Evolutionary conservation across 805 yeast genomes (phyloP).

Genomic region (Cyberlindnera japonica): DNA sequence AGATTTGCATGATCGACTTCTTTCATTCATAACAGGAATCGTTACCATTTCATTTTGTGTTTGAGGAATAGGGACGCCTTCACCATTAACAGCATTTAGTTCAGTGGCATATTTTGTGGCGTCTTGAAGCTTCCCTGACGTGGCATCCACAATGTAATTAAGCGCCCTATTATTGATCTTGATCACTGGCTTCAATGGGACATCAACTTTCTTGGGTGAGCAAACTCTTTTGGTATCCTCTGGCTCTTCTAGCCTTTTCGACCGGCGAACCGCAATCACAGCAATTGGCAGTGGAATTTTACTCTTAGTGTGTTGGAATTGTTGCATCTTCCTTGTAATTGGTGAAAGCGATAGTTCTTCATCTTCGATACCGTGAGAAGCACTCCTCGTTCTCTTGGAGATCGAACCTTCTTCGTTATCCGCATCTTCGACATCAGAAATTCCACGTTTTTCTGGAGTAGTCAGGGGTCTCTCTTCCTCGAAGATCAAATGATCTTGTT

Average conservation of each 20-base stretch:
- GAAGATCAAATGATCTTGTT: background rate
- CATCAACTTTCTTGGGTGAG: slow-evolving; percentile 18
- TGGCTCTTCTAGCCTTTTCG: slow-evolving; percentile 18
- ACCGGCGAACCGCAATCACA: slow-evolving; percentile 19
- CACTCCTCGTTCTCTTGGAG: slow-evolving; percentile 16
- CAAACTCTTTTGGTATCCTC: slow-evolving; percentile 11
- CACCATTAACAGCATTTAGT: slow-evolving; percentile 57
- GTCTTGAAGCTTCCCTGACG: slow-evolving; percentile 56
- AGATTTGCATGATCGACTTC: slow-evolving; percentile 16
- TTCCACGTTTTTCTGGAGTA: slow-evolving; percentile 14
- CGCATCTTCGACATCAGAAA: slow-evolving; percentile 1
- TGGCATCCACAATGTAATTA: slow-evolving; percentile 56
- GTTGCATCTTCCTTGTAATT: slow-evolving; percentile 9
- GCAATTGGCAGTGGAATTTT: slow-evolving; percentile 21
- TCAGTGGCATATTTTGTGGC: slow-evolving; percentile 71
- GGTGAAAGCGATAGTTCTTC: slow-evolving; percentile 11
- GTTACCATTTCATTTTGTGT: slow-evolving; percentile 54
- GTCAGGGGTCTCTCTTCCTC: slow-evolving; percentile 16
- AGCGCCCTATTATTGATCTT: slow-evolving; percentile 11
- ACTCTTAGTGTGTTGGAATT: slow-evolving; percentile 14
- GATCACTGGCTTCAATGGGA: slow-evolving; percentile 15
- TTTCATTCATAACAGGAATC: slow-evolving; percentile 37
- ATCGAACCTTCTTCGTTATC: slow-evolving; percentile 12
- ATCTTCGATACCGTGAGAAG: background rate
- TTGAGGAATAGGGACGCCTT: slow-evolving; percentile 60